Evolutionary conservation across 805 yeast species (phyloP).

Genomic region (Cyberlindnera maritima): DNA sequence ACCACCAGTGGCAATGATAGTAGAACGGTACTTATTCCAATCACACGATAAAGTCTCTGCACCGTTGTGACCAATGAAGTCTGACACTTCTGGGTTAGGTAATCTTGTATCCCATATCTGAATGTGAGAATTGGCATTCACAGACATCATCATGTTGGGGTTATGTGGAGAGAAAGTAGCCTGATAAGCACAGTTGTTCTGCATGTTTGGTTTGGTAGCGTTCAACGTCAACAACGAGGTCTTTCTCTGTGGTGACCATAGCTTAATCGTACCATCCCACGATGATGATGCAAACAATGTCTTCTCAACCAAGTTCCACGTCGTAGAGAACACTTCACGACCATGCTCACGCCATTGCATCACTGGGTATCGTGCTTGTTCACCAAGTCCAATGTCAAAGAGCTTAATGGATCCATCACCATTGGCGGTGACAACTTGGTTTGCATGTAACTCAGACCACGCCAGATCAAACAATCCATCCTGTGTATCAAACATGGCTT

Average conservation of each 20-base stretch:
- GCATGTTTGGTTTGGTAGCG: slow-evolving; percentile 29
- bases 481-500: slow-evolving; percentile 76
- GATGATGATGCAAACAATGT: slow-evolving; percentile 69
- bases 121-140: slow-evolving; percentile 69
- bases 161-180: slow-evolving; percentile 85
- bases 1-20: slow-evolving; percentile 84
- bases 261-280: slow-evolving; percentile 88
- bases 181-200: slow-evolving; percentile 67
- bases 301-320: slow-evolving; percentile 74
- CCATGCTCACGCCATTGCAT: slow-evolving; percentile 75
- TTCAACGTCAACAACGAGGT: slow-evolving; percentile 56
- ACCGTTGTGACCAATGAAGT: slow-evolving; percentile 73
- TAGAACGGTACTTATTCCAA: slow-evolving; percentile 85
- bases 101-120: slow-evolving; percentile 82
- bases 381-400: slow-evolving; percentile 66
- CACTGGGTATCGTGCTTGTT: slow-evolving; percentile 54
- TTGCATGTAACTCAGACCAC: slow-evolving; percentile 91
- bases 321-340: slow-evolving; percentile 68
- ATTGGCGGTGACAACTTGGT: slow-evolving; percentile 75
- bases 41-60: slow-evolving; percentile 79
- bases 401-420: slow-evolving; percentile 90
- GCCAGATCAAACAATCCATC: slow-evolving; percentile 86
- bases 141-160: slow-evolving; percentile 63
- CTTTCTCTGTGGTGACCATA: slow-evolving; percentile 67
- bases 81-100: slow-evolving; percentile 54